These are phyloP conservation scores for Moniliella sp. DNA, from an alignment of 1,284 basidiomycete species.

Conservation along the genomic window DNA sequence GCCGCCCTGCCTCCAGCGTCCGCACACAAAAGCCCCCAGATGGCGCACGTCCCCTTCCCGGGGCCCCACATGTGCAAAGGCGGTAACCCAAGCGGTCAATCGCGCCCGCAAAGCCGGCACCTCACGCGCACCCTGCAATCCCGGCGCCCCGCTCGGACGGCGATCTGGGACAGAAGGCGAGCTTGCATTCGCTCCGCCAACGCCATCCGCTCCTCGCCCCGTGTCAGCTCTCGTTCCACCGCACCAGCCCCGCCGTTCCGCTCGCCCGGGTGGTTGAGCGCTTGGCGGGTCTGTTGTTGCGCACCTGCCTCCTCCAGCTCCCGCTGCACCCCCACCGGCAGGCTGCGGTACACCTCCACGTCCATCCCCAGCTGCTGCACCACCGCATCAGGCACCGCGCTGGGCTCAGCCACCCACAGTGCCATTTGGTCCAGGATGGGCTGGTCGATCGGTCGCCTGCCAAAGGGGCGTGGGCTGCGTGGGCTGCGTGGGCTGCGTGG, in stretches of 20 bases:
- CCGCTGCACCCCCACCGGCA: constrained; percentile 14
- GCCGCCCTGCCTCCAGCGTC: too few relatives aligned
- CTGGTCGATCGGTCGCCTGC: constrained; percentile 2
- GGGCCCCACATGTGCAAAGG: constrained; percentile 7
- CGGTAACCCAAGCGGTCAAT: constrained; percentile 9
- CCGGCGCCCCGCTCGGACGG: neutral
- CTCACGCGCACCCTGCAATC: neutral
- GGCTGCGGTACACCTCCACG: constrained; percentile 13
- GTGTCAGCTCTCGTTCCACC: constrained; percentile 7
- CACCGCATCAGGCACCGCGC: constrained; percentile 4
- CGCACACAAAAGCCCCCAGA: constrained; percentile 3
- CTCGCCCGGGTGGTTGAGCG: constrained; percentile 4
- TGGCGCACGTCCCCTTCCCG: constrained; percentile 11
- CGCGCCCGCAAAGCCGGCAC: constrained; percentile 4
- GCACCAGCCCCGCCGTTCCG: too few relatives aligned
- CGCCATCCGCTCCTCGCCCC: constrained; percentile 6
- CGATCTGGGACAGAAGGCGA: constrained; percentile 1
- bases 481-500: too few relatives aligned
- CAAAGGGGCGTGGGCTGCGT: neutral
- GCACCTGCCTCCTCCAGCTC: constrained; percentile 12
- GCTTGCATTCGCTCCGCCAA: constrained; percentile 1
- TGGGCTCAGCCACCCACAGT: constrained; percentile 7
- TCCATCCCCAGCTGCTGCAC: constrained; percentile 14
- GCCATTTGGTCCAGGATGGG: constrained; percentile 5
- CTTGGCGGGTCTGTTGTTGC: constrained; percentile 5